Evolutionary conservation across 495 filamentous ascomycete species (phyloP), one percentile per base, ranked within the genome.

Genomic region (Penicillium silybi): DNA sequence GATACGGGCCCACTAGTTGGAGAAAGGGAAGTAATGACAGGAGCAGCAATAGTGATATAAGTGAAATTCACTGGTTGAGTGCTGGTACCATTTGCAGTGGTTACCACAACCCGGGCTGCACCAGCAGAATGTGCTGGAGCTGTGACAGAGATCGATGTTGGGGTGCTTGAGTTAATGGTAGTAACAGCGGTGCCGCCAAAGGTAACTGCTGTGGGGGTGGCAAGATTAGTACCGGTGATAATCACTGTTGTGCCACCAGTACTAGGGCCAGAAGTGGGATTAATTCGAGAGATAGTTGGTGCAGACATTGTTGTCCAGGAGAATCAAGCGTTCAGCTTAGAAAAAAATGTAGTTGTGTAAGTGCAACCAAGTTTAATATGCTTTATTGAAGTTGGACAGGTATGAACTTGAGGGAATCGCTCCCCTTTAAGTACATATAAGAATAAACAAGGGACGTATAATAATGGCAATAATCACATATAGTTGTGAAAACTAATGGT

Each of bases 61-160:
- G 42, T 44, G 26, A 44, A 44, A 32, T 27, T 27, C 42, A 44
- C 42, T 44, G 42, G 18, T 13, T 44, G 42, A 32, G n/a, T 44
- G 42, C 42, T 44, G 16, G 22, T 44, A 25, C 22, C 22, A 44
- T 18, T 18, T 16, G 22, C 42, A 6, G 22, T 27, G 42, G 22
- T 44, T 32, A 44, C 42, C 9, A n/a, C 26, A 26, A 44, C 42
- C 26, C 42, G 7, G 18, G 42, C 42, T 17, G 42, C 22, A 32
- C 42, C 42, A 26, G 20, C 20, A 29, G 6, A 4, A 44, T 32
- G 26, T 44, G 42, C 19, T 27, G 42, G 42, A 4, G 4, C 26
- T 32, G 26, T 32, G 26, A 44, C 22, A 1, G 42, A 26, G 42
- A 44, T 26, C 22, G 42, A 27, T 44, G 42, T 44, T 44, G 42